Evolutionary conservation across 2,329 filamentous ascomycete species (phyloP), one percentile per base, ranked within the genome.

Genomic region (Periconia digitata): DNA sequence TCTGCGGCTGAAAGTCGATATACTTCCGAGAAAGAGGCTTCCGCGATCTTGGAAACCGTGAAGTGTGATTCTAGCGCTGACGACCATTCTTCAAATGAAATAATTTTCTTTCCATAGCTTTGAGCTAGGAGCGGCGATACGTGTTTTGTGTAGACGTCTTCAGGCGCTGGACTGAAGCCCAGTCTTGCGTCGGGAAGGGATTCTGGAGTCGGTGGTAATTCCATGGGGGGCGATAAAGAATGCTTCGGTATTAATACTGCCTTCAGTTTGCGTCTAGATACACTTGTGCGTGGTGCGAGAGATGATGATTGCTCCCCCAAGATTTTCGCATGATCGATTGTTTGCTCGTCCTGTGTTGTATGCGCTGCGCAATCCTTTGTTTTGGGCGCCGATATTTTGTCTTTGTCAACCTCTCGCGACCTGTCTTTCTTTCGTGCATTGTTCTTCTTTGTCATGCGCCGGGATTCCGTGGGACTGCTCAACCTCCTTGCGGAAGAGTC

Each of bases 21-120:
- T 3, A 87, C 84, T 60, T 86, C 83, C 45, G 82, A 82, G 59
- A 84, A 87, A 1, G 83, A 85, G 2, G 84, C 84, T 64, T 87
- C 84, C 8, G 83, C 83, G 29, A 87, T 79, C 56, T 87, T 87
- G 8, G 74, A 72, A 35, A 86, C 74, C 32, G 74, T 62, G 53
- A 80, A 79, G 48, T 74, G 66, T 6, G 66, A 60, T 13, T 71
- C 67, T 10, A 79, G 63, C 40, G 70, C 62, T 4, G 64, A 54
- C 15, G 73, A 67, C 74, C 75, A 78, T n/a, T 65, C 54, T 3
- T 63, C 52, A 48, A 78, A 78, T 6, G 63, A 50, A 1, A 67
- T 58, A 17, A 69, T 51, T 29, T 40, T 47, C 34, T 49, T 54
- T 40, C 54, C 51, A 39, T 63, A 63, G 50, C 67, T 70, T 22